Conservation (phyloP, 768 basidiomycete species). For the Leucocoprinus leucothites region DNA sequence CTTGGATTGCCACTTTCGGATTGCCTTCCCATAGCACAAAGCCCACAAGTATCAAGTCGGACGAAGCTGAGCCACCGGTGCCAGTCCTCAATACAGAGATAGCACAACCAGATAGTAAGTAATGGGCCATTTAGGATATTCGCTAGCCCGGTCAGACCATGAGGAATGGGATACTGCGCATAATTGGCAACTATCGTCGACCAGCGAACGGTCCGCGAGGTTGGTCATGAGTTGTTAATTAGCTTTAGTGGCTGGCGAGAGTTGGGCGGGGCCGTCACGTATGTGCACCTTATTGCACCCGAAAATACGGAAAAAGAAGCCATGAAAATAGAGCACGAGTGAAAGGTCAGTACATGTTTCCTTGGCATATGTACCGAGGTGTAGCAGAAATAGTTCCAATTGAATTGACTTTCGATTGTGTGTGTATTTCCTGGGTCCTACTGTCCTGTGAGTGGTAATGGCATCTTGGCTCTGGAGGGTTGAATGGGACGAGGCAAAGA, state of each 20-base stretch:
- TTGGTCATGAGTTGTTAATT: conserved; percentile 11
- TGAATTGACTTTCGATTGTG: conserved; percentile 10
- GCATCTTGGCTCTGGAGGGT: conserved; percentile 2
- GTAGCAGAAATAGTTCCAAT: conserved; percentile 4
- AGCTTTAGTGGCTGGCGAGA: not conserved
- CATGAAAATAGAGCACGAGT: conserved; percentile 3
- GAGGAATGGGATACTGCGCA: not conserved
- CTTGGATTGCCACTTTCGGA: not conserved
- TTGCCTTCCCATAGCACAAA: not conserved
- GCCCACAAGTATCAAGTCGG: not conserved
- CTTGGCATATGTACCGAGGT: conserved; percentile 11
- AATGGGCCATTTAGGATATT: too few relatives aligned
- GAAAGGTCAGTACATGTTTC: not conserved
- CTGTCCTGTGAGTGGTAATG: conserved; percentile 1
- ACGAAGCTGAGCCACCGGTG: too few relatives aligned
- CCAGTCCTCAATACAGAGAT: too few relatives aligned
- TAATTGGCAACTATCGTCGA: not conserved
- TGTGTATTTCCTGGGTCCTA: not conserved
- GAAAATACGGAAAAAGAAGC: conserved; percentile 11
- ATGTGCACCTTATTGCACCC: conserved; percentile 11
- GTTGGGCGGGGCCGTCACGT: conserved; percentile 3
- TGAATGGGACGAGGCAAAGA: conserved; percentile 2
- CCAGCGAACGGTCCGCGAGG: not conserved
- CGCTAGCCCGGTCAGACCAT: not conserved
- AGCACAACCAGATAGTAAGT: too few relatives aligned